Conservation (phyloP, 495 filamentous ascomycete species). For the Aspergillus sparsus region DNA sequence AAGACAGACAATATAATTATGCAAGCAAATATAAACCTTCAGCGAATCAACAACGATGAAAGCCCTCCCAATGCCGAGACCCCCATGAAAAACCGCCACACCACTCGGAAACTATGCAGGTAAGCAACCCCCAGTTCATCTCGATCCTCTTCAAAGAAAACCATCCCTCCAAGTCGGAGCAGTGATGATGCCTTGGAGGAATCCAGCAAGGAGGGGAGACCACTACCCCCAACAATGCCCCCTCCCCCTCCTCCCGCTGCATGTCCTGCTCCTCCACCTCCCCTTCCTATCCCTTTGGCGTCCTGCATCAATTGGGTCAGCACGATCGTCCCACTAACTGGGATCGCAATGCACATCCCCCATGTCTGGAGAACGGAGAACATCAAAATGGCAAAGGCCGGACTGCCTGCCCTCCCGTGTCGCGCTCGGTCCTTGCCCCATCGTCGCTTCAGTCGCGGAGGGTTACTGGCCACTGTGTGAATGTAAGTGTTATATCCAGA, state of each 20-base stretch:
- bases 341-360: slow-evolving; percentile 65
- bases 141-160: slow-evolving; percentile 48
- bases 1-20: neutral
- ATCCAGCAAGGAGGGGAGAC: neutral
- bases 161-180: slow-evolving; percentile 28
- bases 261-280: too few relatives aligned
- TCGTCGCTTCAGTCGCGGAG: slow-evolving; percentile 2
- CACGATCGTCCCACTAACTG: slow-evolving; percentile 60
- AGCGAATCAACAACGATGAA: slow-evolving; percentile 16
- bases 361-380: slow-evolving; percentile 61
- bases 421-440: neutral
- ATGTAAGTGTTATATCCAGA: slow-evolving; percentile 51
- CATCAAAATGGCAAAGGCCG: slow-evolving; percentile 35
- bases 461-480: slow-evolving; percentile 34
- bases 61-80: slow-evolving; percentile 18
- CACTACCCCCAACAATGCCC: too few relatives aligned
- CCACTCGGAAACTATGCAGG: slow-evolving; percentile 12
- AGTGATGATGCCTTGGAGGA: neutral
- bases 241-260: too few relatives aligned
- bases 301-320: slow-evolving; percentile 45
- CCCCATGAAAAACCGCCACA: slow-evolving; percentile 21
- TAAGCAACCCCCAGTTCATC: slow-evolving; percentile 21
- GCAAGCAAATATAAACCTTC: neutral
- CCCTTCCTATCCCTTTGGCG: slow-evolving; percentile 5
- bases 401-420: slow-evolving; percentile 14